Conservation (phyloP, 495 filamentous ascomycete species). For the Opeltia flavorubescens region DNA sequence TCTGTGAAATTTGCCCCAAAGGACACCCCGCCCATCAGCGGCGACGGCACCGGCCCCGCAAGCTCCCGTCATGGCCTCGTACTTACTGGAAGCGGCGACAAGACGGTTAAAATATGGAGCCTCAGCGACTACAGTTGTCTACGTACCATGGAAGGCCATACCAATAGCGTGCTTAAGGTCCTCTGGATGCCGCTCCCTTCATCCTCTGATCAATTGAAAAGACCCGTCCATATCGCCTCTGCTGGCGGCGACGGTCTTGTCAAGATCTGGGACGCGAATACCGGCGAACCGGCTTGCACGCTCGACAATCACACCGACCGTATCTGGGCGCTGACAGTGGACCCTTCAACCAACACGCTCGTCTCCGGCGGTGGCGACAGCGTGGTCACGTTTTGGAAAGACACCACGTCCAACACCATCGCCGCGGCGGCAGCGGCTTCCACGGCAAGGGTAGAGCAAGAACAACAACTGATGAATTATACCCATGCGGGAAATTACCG, state of each 20-base stretch:
- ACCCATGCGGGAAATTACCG: conserved; percentile 75
- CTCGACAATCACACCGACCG: conserved; percentile 93
- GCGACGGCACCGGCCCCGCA: conserved; percentile 48
- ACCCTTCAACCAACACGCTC: conserved; percentile 47
- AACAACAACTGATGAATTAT: conserved; percentile 84
- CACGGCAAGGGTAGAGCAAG: conserved; percentile 73
- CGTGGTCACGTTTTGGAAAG: conserved; percentile 86
- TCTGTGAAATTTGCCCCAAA: conserved; percentile 75
- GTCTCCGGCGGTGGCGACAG: conserved; percentile 84
- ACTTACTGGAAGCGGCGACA: conserved; percentile 83
- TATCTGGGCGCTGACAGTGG: conserved; percentile 73
- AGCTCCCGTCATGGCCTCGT: conserved; percentile 56
- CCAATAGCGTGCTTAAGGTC: conserved; percentile 85
- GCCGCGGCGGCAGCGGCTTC: conserved; percentile 53
- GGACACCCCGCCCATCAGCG: conserved; percentile 56
- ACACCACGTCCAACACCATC: conserved; percentile 73
- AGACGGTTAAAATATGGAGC: conserved; percentile 92
- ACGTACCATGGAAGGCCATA: conserved; percentile 89
- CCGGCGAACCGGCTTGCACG: conserved; percentile 71
- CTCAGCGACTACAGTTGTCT: conserved; percentile 85
- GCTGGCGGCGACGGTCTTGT: conserved; percentile 93
- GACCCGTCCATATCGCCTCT: conserved; percentile 53
- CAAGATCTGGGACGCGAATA: conserved; percentile 78
- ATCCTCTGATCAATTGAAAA: conserved; percentile 17
- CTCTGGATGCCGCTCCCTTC: conserved; percentile 62